These are phyloP conservation scores for Dactylellina parvicollis DNA, from an alignment of 2,329 filamentous ascomycete species.

Conservation along the genomic window DNA sequence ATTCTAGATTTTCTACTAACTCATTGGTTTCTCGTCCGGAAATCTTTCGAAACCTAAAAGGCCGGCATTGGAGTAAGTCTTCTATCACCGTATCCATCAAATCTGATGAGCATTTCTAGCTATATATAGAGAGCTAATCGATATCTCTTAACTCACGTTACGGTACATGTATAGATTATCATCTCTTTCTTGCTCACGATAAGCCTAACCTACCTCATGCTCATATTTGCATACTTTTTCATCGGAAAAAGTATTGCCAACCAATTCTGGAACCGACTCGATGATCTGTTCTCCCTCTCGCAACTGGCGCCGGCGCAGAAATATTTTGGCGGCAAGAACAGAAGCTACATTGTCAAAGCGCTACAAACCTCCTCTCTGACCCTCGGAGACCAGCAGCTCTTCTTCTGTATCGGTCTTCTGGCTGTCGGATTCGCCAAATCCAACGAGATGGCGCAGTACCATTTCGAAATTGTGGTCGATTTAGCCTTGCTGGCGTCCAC, in stretches of 20 bases:
- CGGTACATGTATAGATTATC: too few relatives aligned
- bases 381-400: conserved; percentile 13
- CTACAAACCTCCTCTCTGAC: background rate
- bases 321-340: background rate
- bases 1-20: too few relatives aligned
- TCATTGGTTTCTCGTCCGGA: too few relatives aligned
- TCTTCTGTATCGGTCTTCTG: conserved; percentile 12
- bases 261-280: conserved; percentile 3
- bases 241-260: conserved; percentile 6
- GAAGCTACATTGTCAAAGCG: conserved; percentile 3
- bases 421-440: background rate
- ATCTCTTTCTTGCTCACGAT: background rate
- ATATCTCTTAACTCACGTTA: background rate
- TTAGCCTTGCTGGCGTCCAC: background rate
- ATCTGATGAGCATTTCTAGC: too few relatives aligned
- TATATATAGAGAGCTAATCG: too few relatives aligned
- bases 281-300: background rate
- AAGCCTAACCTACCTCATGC: conserved; percentile 1
- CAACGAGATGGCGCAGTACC: conserved; percentile 10
- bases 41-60: background rate
- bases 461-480: conserved; percentile 10
- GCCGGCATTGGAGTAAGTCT: conserved; percentile 5
- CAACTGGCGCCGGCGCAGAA: background rate
- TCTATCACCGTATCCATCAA: background rate
- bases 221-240: conserved; percentile 13